Conservation (phyloP, 1,284 basidiomycete genomes). For the Heliocybe sulcata region DNA sequence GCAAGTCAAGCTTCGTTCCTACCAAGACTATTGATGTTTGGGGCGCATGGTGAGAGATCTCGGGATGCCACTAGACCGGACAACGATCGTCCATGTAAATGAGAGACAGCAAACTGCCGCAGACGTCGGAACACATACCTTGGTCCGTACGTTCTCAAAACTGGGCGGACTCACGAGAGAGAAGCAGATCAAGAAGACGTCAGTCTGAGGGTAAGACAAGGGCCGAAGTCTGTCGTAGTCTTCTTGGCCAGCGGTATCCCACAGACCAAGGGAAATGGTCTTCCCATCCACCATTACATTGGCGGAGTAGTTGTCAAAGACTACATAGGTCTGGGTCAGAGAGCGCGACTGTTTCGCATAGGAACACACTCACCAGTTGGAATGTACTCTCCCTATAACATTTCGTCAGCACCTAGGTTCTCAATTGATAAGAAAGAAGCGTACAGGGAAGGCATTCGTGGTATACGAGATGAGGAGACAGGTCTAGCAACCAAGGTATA, state of each 20-base stretch:
- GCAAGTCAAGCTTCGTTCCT: slow-evolving; percentile 96
- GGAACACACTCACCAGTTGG: slow-evolving; percentile 67
- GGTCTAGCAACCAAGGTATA: slow-evolving; percentile 47
- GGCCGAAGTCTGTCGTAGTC: slow-evolving; percentile 98
- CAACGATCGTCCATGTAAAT: background rate
- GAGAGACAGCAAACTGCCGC: slow-evolving; percentile 4
- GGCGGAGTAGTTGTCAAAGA: slow-evolving; percentile 93
- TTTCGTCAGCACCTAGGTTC: slow-evolving; percentile 15
- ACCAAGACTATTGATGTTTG: slow-evolving; percentile 92
- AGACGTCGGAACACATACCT: slow-evolving; percentile 45
- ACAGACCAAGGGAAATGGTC: slow-evolving; percentile 94
- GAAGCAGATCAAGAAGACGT: slow-evolving; percentile 99
- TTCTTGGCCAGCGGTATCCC: slow-evolving; percentile 99
- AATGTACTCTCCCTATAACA: slow-evolving; percentile 85
- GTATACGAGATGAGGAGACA: slow-evolving; percentile 97
- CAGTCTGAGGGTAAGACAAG: slow-evolving; percentile 97
- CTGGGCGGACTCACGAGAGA: slow-evolving; percentile 95
- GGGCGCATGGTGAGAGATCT: slow-evolving; percentile 96
- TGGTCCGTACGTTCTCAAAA: slow-evolving; percentile 98
- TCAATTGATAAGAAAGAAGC: slow-evolving; percentile 23
- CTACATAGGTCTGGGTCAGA: slow-evolving; percentile 27
- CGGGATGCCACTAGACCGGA: slow-evolving; percentile 80
- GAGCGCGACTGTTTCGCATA: background rate
- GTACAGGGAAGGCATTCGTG: slow-evolving; percentile 90
- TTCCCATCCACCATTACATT: slow-evolving; percentile 99